Evolutionary conservation across 2,329 filamentous ascomycete genomes (phyloP).

Genomic region (Elsinoe batatas): DNA sequence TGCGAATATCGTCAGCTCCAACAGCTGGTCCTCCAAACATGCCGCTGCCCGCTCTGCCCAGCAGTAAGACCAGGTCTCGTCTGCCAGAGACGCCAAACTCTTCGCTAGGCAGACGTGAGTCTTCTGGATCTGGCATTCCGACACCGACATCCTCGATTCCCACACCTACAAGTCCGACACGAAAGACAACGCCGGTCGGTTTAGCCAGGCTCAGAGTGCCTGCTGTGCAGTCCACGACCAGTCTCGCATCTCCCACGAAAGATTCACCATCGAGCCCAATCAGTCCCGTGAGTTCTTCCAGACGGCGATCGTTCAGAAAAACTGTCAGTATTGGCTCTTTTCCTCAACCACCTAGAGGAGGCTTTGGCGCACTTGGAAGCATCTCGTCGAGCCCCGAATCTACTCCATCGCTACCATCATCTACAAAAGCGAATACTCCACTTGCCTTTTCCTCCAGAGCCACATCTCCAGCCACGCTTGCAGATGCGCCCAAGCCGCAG

Average conservation of each 20-base stretch:
- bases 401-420: constrained; percentile 7
- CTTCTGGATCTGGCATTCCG: constrained; percentile 7
- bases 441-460: constrained; percentile 52
- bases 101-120: background rate
- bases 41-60: constrained; percentile 11
- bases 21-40: constrained; percentile 7
- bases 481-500: constrained; percentile 14
- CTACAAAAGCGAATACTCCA: constrained; percentile 33
- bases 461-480: constrained; percentile 42
- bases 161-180: background rate
- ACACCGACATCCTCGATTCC: background rate
- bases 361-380: constrained; percentile 4
- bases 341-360: constrained; percentile 70
- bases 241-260: constrained; percentile 4
- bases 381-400: constrained; percentile 5
- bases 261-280: constrained; percentile 2
- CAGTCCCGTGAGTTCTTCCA: background rate
- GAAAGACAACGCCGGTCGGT: background rate
- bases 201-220: constrained; percentile 4
- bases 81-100: constrained; percentile 10
- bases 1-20: constrained; percentile 10
- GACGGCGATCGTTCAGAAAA: constrained; percentile 45
- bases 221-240: constrained; percentile 5
- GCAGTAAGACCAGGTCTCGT: constrained; percentile 6
- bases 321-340: constrained; percentile 91